A percentile compares a stretch with the other conserved stretches of the same genome.
Evolutionary conservation across 805 yeast species (phyloP).

Genomic region (Candida ipomoeae): DNA sequence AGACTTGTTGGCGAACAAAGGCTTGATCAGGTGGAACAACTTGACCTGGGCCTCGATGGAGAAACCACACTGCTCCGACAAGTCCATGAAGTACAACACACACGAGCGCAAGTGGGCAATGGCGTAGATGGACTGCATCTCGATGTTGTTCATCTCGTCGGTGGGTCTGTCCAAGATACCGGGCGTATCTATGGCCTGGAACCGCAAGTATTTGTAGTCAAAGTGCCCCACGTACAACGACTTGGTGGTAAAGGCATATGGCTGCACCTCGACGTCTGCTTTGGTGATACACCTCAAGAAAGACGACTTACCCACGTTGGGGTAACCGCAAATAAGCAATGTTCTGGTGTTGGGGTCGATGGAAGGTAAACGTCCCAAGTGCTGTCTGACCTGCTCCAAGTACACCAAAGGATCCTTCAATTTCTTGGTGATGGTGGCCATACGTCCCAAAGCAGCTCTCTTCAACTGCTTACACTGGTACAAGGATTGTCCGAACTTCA

Average conservation of each 20-base stretch:
- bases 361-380: slow-evolving; percentile 94
- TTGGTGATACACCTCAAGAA: slow-evolving; percentile 90
- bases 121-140: slow-evolving; percentile 98
- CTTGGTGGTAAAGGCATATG: slow-evolving; percentile 98
- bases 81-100: slow-evolving; percentile 95
- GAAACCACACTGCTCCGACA: slow-evolving; percentile 98
- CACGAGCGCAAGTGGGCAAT: slow-evolving; percentile 97
- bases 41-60: slow-evolving; percentile 96
- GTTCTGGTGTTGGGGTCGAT: slow-evolving; percentile 99
- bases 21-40: slow-evolving; percentile 94
- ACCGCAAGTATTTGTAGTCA: slow-evolving; percentile 94
- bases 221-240: slow-evolving; percentile 97
- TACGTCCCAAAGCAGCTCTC: slow-evolving; percentile 98
- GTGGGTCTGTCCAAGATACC: slow-evolving; percentile 98
- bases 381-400: slow-evolving; percentile 98
- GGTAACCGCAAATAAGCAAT: slow-evolving; percentile 94
- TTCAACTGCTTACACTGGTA: slow-evolving; percentile 98
- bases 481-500: slow-evolving; percentile 95
- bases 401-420: slow-evolving; percentile 90
- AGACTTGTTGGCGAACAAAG: slow-evolving; percentile 92
- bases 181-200: slow-evolving; percentile 99
- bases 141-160: slow-evolving; percentile 99
- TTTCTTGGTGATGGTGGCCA: slow-evolving; percentile 97
- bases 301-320: slow-evolving; percentile 98
- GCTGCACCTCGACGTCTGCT: slow-evolving; percentile 99